These are phyloP conservation scores for Alternaria sp. DNA, from an alignment of 2,329 filamentous ascomycete genomes.

Conservation along the genomic window DNA sequence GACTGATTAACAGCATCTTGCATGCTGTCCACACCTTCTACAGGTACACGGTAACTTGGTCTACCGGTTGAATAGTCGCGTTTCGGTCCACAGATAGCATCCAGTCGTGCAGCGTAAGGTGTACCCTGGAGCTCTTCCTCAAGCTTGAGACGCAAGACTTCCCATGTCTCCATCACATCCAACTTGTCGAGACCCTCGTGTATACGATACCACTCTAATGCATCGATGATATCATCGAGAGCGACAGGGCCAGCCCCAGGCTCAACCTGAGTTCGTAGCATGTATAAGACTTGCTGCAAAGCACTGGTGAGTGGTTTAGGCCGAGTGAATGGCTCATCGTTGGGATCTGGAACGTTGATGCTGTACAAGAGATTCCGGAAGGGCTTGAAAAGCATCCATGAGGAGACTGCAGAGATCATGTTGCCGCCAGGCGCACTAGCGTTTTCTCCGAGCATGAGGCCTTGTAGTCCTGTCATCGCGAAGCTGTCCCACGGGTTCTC, in stretches of 20 bases:
- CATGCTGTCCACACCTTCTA: conserved; percentile 48
- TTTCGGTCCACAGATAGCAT: conserved; percentile 57
- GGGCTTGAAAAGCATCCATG: conserved; percentile 67
- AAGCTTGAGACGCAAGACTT: conserved; percentile 60
- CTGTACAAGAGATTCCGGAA: conserved; percentile 65
- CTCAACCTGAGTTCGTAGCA: conserved; percentile 55
- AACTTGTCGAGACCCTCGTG: conserved; percentile 51
- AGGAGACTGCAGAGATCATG: conserved; percentile 63
- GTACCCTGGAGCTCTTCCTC: conserved; percentile 62
- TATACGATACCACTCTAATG: conserved; percentile 53
- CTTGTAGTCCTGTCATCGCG: conserved; percentile 65
- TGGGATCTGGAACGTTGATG: conserved; percentile 57
- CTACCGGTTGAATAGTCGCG: conserved; percentile 44
- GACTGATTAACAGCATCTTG: conserved; percentile 53
- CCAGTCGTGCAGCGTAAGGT: conserved; percentile 50
- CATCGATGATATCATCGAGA: conserved; percentile 47
- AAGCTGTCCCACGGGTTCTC: conserved; percentile 66
- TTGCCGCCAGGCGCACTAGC: conserved; percentile 48
- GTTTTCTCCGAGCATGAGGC: conserved; percentile 49
- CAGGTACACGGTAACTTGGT: conserved; percentile 48
- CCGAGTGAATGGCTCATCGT: conserved; percentile 54
- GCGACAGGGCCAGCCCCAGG: conserved; percentile 45
- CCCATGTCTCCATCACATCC: conserved; percentile 65
- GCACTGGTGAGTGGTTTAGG: conserved; percentile 62
- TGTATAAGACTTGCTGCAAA: conserved; percentile 62